Base-by-base conservation (phyloP, 2,329 filamentous ascomycete species). In the Sclerotiophoma versabilis region DNA sequence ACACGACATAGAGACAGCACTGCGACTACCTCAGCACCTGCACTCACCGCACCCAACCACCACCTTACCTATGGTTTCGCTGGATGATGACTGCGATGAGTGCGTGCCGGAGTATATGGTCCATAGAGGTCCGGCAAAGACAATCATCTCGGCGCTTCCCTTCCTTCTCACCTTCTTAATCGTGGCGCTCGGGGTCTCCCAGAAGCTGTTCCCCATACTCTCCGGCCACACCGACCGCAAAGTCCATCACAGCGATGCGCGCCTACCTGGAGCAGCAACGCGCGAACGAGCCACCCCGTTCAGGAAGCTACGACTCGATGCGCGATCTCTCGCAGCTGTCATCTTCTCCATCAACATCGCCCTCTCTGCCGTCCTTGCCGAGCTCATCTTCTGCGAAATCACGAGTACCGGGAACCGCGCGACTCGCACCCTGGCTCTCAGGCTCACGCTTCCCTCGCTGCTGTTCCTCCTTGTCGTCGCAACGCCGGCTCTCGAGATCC, bases 371-470 rank as follows among this genome's bases (percentile, higher is more conserved):
- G 90, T 93, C 1, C 80, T 96, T 38, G 91, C 87, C 2, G 88
- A 93, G 75, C 77, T 96, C 62, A 90, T 96, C 38, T 82, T 96
- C 8, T 92, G 90, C 65, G 92, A 96, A 75, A 91, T 96, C 36
- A 87, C 90, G 22, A 90, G 91, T 66, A 81, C 89, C 5, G 82
- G 91, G n/a, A 83, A 88, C 59, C 82, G 86, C 6, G 79, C 80
- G 26, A 90, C 90, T 11, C 82, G 91, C 54, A 84, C 83, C 19
- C 70, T 89, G 23, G 90, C 88, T 19, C 79, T 96, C 62, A 82
- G 85, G 51, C 75, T 88, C 25, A 91, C 88, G 0, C 84, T 96
- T 22, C 85, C 87, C 6, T 84, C 85, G 17, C 78, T 96, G 34
- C 77, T 96, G 23, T 82, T 91, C 32, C 76, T 93, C 58, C 82